A percentile compares a stretch with the other conserved stretches of the same genome.
Evolutionary conservation across 352 stramenopile genomes (phyloP).

Genomic region (Poterioochromonas sp.): DNA sequence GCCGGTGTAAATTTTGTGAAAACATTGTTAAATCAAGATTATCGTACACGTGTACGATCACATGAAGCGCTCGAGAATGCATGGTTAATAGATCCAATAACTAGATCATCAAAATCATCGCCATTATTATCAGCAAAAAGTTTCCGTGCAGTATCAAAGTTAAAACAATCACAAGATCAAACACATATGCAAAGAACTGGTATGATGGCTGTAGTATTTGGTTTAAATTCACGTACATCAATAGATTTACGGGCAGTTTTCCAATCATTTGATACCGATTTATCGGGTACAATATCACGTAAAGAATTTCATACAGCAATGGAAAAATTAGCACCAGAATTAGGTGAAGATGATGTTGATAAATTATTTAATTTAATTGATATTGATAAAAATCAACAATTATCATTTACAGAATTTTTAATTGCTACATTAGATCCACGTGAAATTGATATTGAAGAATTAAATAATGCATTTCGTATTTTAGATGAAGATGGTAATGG

Average conservation of each 20-base stretch:
- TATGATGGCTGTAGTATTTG: slow-evolving; percentile 19
- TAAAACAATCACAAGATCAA: neutral
- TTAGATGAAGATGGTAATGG: slow-evolving; percentile 22
- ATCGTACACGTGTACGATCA: neutral
- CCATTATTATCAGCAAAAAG: neutral
- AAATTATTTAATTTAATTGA: neutral
- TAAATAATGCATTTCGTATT: slow-evolving; percentile 16
- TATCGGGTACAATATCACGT: neutral
- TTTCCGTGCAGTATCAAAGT: neutral
- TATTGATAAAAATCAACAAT: slow-evolving; percentile 16
- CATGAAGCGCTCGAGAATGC: slow-evolving; percentile 5
- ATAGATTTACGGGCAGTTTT: slow-evolving; percentile 3
- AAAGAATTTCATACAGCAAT: slow-evolving; percentile 12
- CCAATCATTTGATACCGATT: slow-evolving; percentile 11
- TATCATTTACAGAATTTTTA: slow-evolving; percentile 28
- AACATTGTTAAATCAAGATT: neutral
- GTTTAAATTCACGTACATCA: neutral
- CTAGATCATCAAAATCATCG: neutral
- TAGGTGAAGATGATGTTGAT: neutral
- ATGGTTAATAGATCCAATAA: neutral
- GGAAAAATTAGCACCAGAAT: neutral
- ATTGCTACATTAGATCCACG: slow-evolving; percentile 20
- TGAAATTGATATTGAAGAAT: slow-evolving; percentile 20
- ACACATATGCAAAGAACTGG: neutral
- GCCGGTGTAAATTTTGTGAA: slow-evolving; percentile 4